Conservation (phyloP, 2,329 filamentous ascomycete genomes). For the Thermothelomyces thermophilus region DNA sequence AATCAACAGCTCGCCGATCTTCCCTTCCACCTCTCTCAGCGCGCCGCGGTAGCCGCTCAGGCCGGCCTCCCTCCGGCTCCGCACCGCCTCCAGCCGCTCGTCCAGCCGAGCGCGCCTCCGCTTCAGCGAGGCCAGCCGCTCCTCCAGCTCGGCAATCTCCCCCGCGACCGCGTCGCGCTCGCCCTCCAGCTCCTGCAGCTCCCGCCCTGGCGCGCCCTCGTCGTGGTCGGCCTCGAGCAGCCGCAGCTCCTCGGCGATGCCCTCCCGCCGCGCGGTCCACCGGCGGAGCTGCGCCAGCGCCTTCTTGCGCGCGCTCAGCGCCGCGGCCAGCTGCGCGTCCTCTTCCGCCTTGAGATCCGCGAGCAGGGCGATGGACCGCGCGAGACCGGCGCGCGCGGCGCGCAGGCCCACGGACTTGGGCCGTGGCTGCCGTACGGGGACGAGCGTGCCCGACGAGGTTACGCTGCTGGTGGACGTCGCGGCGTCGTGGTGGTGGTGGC, state of each 20-base stretch:
- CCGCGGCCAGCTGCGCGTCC: slow-evolving; percentile 50
- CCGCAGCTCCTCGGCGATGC: slow-evolving; percentile 46
- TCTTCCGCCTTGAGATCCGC: slow-evolving; percentile 63
- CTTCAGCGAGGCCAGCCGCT: slow-evolving; percentile 55
- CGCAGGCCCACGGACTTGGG: slow-evolving; percentile 50
- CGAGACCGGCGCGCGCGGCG: slow-evolving; percentile 58
- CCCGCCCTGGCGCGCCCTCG: slow-evolving; percentile 49
- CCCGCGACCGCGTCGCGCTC: slow-evolving; percentile 49
- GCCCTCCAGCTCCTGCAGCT: slow-evolving; percentile 52
- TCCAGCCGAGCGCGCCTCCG: slow-evolving; percentile 53
- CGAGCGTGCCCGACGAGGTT: slow-evolving; percentile 37
- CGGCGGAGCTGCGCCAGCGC: slow-evolving; percentile 52
- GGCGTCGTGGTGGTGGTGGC: too few relatives aligned
- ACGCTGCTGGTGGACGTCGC: slow-evolving; percentile 27
- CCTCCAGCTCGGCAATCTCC: slow-evolving; percentile 61
- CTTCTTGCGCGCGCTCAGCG: slow-evolving; percentile 49
- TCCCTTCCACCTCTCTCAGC: slow-evolving; percentile 57
- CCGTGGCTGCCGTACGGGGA: slow-evolving; percentile 55
- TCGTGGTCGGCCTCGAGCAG: slow-evolving; percentile 43
- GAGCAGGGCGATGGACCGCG: slow-evolving; percentile 56
- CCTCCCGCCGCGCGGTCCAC: slow-evolving; percentile 44
- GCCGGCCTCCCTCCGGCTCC: slow-evolving; percentile 62
- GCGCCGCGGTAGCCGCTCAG: slow-evolving; percentile 65
- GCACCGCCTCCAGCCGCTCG: slow-evolving; percentile 54
- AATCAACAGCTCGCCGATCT: slow-evolving; percentile 53